Evolutionary conservation across 2,329 filamentous ascomycete species (phyloP), one percentile per base, ranked within the genome.

Genomic region (Alternaria alternata): DNA sequence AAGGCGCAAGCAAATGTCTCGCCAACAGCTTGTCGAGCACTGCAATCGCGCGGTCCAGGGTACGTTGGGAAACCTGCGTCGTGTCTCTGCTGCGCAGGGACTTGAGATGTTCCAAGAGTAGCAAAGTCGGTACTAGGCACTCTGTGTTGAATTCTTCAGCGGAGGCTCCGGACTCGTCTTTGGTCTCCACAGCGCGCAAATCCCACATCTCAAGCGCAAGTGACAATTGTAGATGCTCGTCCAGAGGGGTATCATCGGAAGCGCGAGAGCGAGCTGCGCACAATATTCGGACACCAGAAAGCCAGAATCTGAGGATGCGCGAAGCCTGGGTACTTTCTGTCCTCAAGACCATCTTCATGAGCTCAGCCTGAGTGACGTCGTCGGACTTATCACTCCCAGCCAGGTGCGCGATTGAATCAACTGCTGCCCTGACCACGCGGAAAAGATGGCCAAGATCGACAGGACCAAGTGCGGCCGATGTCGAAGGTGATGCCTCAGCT

Each of bases 1-100:
- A 73, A 14, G 80, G 80, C 6, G 78, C 66, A 43, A 84, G 76
- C 8, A 82, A 43, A 57, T 84, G 81, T 60, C 75, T 79, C 6
- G 78, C 79, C 26, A 84, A 48, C 5, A 81, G 62, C 54, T 66
- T 73, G 47, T 81, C 78, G 18, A 82, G 56, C 18, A 46, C 39
- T 8, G 63, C 61, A 16, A 59, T 65, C 7, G 69, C 62, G 30
- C 59, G 58, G 14, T 64, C 57, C 2, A 64, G 26, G 7, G 56
- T 49, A 18, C 18, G 32, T 3, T 44, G 24, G 11, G 60, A 39
- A 3, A 26, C 26, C 26, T 49, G 58, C 5, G 55, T 39, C 11
- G 34, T 20, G 7, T 54, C 39, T 46, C 44, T 22, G 22, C 48
- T 32, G 18, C 61, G 61, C 11, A 61, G 24, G 9, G 16, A 52